Evolutionary conservation across 2,329 filamentous ascomycete genomes (phyloP), one percentile per base, ranked within the genome.

Genomic region (Fusarium longipes): DNA sequence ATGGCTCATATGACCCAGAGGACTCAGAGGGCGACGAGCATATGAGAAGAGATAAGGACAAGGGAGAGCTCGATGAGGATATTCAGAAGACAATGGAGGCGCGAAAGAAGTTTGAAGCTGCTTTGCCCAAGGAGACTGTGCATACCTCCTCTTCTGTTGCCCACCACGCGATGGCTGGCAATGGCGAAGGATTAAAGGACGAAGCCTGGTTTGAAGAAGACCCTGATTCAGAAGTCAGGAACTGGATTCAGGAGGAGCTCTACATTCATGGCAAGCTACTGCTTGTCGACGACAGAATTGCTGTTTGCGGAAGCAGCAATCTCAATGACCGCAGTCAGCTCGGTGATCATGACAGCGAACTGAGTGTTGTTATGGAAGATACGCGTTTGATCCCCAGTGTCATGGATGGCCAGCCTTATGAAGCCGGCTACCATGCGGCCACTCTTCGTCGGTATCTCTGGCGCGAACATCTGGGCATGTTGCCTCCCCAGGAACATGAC

Each of bases 171-270:
- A 96, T 98, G 93, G 85, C 91, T 22, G 86, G 73, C 8, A 58
- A 91, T 22, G 86, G 74, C 7, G 43, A 29, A 77, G 86, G 76
- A 81, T 84, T 84, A 79, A 87, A 73, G 5, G 89, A 92, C 11
- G 92, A 96, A 77, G 73, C 81, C 1, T 97, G 93, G 92, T 90
- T 94, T 17, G 91, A 92, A 17, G 82, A 84, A 1, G 81, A 91
- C 5, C 81, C 88, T 0, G 87, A 95, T 70, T 86, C 87, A 2
- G 96, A 98, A 77, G 91, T 93, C 57, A 86, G 91, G 53, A 93
- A 96, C 75, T 96, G 96, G 83, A 90, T 98, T 60, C 95, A 97
- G 76, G 96, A 99, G 77, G 95, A 99, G 78, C 86, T 98, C 3
- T 99, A 99, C 77, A 90, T 98, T 45, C 96, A 99, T 77, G 91